Evolutionary conservation across 345 rosid species (phyloP).

Genomic region (Eucalyptus lansdowneana): DNA sequence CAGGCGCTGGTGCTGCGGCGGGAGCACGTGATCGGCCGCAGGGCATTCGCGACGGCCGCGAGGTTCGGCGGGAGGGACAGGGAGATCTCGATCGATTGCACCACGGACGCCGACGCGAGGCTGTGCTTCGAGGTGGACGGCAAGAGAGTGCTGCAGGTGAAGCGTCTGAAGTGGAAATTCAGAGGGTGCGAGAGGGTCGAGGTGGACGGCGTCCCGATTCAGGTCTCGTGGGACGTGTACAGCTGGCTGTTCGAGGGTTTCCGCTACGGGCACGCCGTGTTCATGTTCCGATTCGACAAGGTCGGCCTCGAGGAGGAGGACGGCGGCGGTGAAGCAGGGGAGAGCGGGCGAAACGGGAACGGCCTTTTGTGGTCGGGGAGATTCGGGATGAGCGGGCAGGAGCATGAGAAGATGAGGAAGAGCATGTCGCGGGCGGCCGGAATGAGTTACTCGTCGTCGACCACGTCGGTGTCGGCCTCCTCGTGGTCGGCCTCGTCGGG

Average conservation of each 20-base stretch:
- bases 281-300: constrained; percentile 69
- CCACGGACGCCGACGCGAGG: constrained; percentile 33
- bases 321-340: neutral
- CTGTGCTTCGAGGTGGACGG: constrained; percentile 47
- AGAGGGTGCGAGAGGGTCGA: constrained; percentile 73
- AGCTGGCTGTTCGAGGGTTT: constrained; percentile 55
- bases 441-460: constrained; percentile 16
- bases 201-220: constrained; percentile 57
- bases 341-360: neutral
- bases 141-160: constrained; percentile 42
- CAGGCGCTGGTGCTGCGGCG: constrained; percentile 51
- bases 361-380: neutral
- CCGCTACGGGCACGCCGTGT: constrained; percentile 44
- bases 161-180: constrained; percentile 77
- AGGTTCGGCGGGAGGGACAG: constrained; percentile 58
- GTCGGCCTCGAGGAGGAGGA: neutral
- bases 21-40: constrained; percentile 59
- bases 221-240: constrained; percentile 88
- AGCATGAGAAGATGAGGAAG: constrained; percentile 70
- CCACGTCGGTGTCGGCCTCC: constrained; percentile 61
- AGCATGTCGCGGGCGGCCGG: constrained; percentile 22
- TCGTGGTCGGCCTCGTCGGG: constrained; percentile 58
- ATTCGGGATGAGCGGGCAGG: constrained; percentile 31
- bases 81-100: constrained; percentile 60
- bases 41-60: constrained; percentile 44